These are phyloP conservation scores for Sherardia arvensis DNA, from an alignment of 257 asterid species.

Conservation along the genomic window DNA sequence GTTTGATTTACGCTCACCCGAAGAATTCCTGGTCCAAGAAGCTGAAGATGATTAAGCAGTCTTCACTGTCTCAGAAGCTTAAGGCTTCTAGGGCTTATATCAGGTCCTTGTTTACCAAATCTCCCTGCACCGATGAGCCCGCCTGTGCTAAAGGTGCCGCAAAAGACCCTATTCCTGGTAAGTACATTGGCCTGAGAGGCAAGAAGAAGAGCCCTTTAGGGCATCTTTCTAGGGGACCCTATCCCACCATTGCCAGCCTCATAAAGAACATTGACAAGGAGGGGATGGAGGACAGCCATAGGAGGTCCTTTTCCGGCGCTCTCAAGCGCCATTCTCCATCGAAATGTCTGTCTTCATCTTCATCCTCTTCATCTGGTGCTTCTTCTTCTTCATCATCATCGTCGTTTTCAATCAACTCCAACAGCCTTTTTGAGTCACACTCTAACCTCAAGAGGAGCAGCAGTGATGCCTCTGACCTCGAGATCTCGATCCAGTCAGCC, in stretches of 20 bases:
- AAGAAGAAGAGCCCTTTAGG: constrained; percentile 29
- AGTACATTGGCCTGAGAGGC: constrained; percentile 21
- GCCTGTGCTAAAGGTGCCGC: constrained; percentile 10
- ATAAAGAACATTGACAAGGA: constrained; percentile 31
- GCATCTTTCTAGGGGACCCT: constrained; percentile 19
- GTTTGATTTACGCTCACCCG: constrained; percentile 24
- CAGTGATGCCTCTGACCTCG: constrained; percentile 51
- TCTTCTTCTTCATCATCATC: constrained; percentile 60
- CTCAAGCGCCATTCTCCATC: constrained; percentile 53
- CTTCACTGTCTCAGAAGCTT: constrained; percentile 26
- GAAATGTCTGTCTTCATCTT: constrained; percentile 39
- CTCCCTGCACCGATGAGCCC: constrained; percentile 26
- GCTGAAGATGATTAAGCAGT: constrained; percentile 33
- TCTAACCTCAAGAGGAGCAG: constrained; percentile 46
- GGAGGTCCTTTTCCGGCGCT: constrained; percentile 74
- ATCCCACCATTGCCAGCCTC: constrained; percentile 37
- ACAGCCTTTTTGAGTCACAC: constrained; percentile 30
- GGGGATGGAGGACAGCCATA: constrained; percentile 24
- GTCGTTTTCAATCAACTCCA: constrained; percentile 42
- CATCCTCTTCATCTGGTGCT: constrained; percentile 41
- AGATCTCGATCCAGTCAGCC: constrained; percentile 68
- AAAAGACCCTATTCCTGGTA: constrained; percentile 9
- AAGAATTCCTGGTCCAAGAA: constrained; percentile 43
- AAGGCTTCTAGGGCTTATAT: constrained; percentile 31
- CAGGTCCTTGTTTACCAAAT: constrained; percentile 28